Base-by-base conservation (phyloP, 2,329 filamentous ascomycete species). In the Penicillium sp. region DNA sequence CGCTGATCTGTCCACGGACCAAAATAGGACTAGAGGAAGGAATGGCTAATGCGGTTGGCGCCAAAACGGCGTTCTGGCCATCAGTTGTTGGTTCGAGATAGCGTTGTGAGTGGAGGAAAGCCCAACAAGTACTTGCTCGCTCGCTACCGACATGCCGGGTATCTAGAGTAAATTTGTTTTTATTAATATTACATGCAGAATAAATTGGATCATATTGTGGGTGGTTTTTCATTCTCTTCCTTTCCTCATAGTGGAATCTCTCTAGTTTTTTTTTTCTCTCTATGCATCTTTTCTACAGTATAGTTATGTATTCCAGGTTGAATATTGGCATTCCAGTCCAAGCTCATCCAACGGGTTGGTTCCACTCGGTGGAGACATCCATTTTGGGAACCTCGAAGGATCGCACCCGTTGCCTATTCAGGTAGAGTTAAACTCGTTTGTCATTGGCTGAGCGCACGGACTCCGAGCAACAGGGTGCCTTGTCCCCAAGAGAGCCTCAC, bases 281-380 rank as follows among this genome's bases (percentile, higher is more conserved):
- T 33, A 16, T 33, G 31, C 31, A 33, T 33, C 35, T 39, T 4
- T 42, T 23, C n/a, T 42, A 21, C 19, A 19, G 39, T 21, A 23
- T 23, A 42, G 19, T 39, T 39, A 7, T 43, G 48, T 44, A 58
- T 56, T 62, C 39, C 55, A 62, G 57, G 61, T 59, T 43, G 53
- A 53, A 49, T 39, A 42, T 59, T 46, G 35, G 23, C 43, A 61
- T 49, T 48, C 26, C 50, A 27, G 57, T 58, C 58, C 59, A 60
- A 65, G 62, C 62, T 66, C 53, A 58, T 57, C 21, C 45, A 65
- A 66, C 61, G 61, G 62, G 62, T 54, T 58, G 60, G 53, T 61
- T 56, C 62, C 62, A 62, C 62, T 16, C 16, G n/a, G 52, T 44
- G 46, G 29, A 43, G 50, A 26, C 56, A 37, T 39, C 45, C 47